Evolutionary conservation across 805 yeast genomes (phyloP).

Genomic region (Candida easanensis): DNA sequence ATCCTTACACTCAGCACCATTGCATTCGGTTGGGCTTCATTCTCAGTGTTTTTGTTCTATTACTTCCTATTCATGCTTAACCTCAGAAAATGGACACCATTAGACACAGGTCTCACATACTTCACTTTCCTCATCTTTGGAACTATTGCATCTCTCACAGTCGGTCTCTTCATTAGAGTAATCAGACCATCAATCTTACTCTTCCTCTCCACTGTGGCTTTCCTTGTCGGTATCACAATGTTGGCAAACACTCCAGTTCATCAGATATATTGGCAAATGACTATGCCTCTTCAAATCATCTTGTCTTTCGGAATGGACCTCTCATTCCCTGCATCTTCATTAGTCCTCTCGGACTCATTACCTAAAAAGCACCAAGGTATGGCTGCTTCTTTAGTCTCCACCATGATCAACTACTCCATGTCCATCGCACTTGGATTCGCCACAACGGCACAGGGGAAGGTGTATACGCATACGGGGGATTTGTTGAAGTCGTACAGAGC

Average conservation of each 20-base stretch:
- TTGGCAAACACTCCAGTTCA: slow-evolving; percentile 53
- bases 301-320: slow-evolving; percentile 75
- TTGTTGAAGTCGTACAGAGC: background rate
- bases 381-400: slow-evolving; percentile 72
- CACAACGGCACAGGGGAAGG: slow-evolving; percentile 52
- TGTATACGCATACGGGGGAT: background rate
- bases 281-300: slow-evolving; percentile 53
- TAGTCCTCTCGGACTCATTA: slow-evolving; percentile 54
- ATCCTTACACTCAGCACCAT: slow-evolving; percentile 49
- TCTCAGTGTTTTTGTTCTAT: slow-evolving; percentile 70
- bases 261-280: slow-evolving; percentile 57
- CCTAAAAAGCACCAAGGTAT: slow-evolving; percentile 70
- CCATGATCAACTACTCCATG: slow-evolving; percentile 69
- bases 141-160: slow-evolving; percentile 48
- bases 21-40: slow-evolving; percentile 73
- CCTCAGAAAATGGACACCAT: slow-evolving; percentile 44
- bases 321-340: slow-evolving; percentile 72
- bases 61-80: slow-evolving; percentile 50
- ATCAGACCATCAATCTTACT: slow-evolving; percentile 50
- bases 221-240: slow-evolving; percentile 51
- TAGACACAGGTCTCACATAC: slow-evolving; percentile 46
- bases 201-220: slow-evolving; percentile 48
- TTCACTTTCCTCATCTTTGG: slow-evolving; percentile 52
- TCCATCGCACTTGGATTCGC: slow-evolving; percentile 68
- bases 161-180: slow-evolving; percentile 45